Evolutionary conservation across 2,329 filamentous ascomycete species (phyloP).

Genomic region (Phialophora verrucosa): DNA sequence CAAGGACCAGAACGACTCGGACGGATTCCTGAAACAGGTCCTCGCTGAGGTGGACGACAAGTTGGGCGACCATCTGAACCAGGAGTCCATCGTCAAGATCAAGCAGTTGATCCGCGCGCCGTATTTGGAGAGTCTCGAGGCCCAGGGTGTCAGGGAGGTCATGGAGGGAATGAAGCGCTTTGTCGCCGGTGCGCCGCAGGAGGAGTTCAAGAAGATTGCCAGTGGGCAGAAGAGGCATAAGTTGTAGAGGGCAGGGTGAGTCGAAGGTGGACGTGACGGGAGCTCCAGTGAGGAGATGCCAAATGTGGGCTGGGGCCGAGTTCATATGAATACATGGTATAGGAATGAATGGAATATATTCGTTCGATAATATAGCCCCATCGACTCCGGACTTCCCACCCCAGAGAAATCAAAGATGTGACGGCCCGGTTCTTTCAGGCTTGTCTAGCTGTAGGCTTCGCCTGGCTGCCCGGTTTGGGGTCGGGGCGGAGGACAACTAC

Average conservation of each 20-base stretch:
- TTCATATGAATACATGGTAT: neutral
- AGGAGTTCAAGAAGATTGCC: conserved; percentile 85
- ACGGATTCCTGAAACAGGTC: conserved; percentile 73
- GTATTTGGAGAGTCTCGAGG: conserved; percentile 73
- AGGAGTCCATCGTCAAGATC: conserved; percentile 78
- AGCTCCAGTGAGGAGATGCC: neutral
- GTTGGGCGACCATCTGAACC: conserved; percentile 78
- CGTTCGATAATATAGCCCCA: neutral
- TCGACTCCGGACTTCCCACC: neutral
- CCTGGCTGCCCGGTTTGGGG: neutral
- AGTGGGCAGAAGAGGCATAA: conserved; percentile 93
- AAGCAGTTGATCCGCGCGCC: conserved; percentile 81
- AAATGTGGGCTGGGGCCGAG: neutral
- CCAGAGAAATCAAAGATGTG: neutral
- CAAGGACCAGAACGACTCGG: conserved; percentile 65
- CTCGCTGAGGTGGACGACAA: conserved; percentile 79
- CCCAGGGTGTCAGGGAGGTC: conserved; percentile 80
- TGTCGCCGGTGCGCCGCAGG: conserved; percentile 77
- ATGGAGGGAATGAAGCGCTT: conserved; percentile 86
- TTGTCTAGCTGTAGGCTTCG: neutral
- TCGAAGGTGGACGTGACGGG: too few species aligned
- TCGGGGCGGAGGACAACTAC: neutral
- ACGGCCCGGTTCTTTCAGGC: too few species aligned
- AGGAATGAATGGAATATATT: neutral
- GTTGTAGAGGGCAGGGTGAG: conserved; percentile 58